Percentiles rank a stretch among this genome's conserved stretches.
Evolutionary conservation across 106 monocot species (phyloP).

Genomic region (Vanilla planifolia): DNA sequence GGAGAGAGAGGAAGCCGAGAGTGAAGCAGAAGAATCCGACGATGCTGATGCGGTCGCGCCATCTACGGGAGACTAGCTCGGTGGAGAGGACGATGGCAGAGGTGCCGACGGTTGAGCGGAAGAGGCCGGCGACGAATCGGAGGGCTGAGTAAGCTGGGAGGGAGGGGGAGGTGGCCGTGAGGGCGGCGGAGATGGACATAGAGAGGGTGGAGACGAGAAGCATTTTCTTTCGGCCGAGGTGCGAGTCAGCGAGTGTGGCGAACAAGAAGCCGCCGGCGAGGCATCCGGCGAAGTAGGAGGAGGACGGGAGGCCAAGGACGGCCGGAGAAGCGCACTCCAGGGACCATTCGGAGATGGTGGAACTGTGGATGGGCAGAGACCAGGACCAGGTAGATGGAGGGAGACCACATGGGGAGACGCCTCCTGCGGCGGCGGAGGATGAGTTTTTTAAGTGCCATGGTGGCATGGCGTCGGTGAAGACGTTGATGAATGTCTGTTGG

Average conservation of each 20-base stretch:
- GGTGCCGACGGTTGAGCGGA: slow-evolving; percentile 49
- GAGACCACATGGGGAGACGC: slow-evolving; percentile 25
- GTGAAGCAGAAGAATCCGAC: slow-evolving; percentile 56
- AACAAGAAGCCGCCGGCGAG: slow-evolving; percentile 59
- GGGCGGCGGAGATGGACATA: slow-evolving; percentile 39
- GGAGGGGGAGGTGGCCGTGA: slow-evolving; percentile 32
- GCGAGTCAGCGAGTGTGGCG: slow-evolving; percentile 60
- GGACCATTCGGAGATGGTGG: slow-evolving; percentile 53
- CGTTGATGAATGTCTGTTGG: slow-evolving; percentile 35
- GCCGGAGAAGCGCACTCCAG: slow-evolving; percentile 43
- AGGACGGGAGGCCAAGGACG: slow-evolving; percentile 38
- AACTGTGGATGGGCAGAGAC: slow-evolving; percentile 11
- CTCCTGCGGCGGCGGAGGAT: background rate
- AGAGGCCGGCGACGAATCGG: slow-evolving; percentile 48
- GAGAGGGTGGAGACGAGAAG: slow-evolving; percentile 29
- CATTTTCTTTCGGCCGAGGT: slow-evolving; percentile 54
- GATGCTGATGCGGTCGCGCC: slow-evolving; percentile 43
- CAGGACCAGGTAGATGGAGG: slow-evolving; percentile 37
- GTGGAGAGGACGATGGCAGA: slow-evolving; percentile 49
- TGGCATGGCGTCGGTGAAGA: slow-evolving; percentile 56
- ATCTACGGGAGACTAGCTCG: slow-evolving; percentile 48
- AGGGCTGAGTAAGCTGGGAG: slow-evolving; percentile 36
- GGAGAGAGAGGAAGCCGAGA: slow-evolving; percentile 61
- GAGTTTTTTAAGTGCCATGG: slow-evolving; percentile 43
- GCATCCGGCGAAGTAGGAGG: slow-evolving; percentile 53